Evolutionary conservation across 352 stramenopile species (phyloP), one percentile per base, ranked within the genome.

Genomic region (Phytopythium sindhum): DNA sequence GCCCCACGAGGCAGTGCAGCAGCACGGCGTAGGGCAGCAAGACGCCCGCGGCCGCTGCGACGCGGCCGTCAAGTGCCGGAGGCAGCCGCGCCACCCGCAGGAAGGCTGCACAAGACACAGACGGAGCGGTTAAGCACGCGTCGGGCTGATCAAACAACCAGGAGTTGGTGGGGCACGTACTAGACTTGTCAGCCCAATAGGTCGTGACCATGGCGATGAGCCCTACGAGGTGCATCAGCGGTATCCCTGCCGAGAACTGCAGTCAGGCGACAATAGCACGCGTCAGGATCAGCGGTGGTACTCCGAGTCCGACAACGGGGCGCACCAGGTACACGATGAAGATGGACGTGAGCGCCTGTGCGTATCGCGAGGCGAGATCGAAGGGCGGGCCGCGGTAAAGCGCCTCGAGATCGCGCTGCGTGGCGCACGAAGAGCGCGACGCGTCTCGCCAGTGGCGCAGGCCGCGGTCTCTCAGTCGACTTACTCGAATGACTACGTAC

Each of bases 161-260:
- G 48, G 24, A 41, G 10, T 54, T 42, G 19, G 42, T 21, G 23
- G 12, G 19, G 24, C 11, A 70, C 78, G 63, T 80, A 94, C 85
- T 94, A 74, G 92, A 90, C 77, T 94, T 94, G 68, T 94, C 86
- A 8, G 86, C 83, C 86, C 86, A 94, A 65, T 91, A 94, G 21
- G 84, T 92, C 71, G 87, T 80, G 28, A 92, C 66, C 69, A 92
- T 90, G 24, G 80, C 73, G 4, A 82, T 63, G 51, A 92, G 85
- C 1, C 86, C 86, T 9, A 92, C 81, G 52, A 92, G 68, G 42
- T 92, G 80, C 28, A 94, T 74, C 47, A 94, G 65, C 11, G 86
- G 86, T 78, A 94, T 94, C 0, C 86, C 86, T 14, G 83, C 83
- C 21, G 86, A 94, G 52, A 94, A 92, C 81, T 93, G 23, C 23